Percentiles rank a stretch among this genome's conserved stretches.
Evolutionary conservation across 768 basidiomycete species (phyloP).

Genomic region (Erythrobasidium yunnanense): DNA sequence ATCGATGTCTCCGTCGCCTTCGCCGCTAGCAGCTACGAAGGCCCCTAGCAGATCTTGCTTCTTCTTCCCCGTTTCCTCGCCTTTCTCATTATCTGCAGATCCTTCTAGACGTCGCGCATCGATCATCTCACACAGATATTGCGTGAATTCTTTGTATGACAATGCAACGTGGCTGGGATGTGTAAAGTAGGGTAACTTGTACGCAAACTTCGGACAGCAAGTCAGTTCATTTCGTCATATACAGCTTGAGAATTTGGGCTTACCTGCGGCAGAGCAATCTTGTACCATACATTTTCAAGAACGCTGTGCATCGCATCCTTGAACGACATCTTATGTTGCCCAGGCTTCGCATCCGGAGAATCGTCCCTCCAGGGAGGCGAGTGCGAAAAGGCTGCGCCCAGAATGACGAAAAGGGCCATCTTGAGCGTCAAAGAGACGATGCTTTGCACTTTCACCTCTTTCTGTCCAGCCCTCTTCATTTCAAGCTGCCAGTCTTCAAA

Average conservation of each 20-base stretch:
- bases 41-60: slow-evolving; percentile 19
- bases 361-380: slow-evolving; percentile 25
- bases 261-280: slow-evolving; percentile 23
- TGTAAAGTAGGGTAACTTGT: slow-evolving; percentile 2
- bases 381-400: not conserved
- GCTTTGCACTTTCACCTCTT: slow-evolving; percentile 14
- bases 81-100: not conserved
- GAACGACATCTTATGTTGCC: slow-evolving; percentile 1
- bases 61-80: not conserved
- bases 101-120: slow-evolving; percentile 17
- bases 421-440: slow-evolving; percentile 27
- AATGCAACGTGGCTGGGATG: slow-evolving; percentile 5
- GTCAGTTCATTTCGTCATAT: not conserved
- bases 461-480: not conserved
- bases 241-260: not conserved
- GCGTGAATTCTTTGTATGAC: slow-evolving; percentile 27
- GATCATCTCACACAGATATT: slow-evolving; percentile 33
- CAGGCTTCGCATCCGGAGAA: slow-evolving; percentile 11
- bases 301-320: slow-evolving; percentile 15
- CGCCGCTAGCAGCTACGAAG: slow-evolving; percentile 3
- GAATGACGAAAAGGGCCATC: slow-evolving; percentile 26
- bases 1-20: not conserved
- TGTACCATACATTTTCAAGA: slow-evolving; percentile 25
- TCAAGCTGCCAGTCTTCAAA: slow-evolving; percentile 25
- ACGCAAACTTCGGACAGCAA: slow-evolving; percentile 8